Conservation (phyloP, 2,329 filamentous ascomycete species). For the Aspergillus tanneri region DNA sequence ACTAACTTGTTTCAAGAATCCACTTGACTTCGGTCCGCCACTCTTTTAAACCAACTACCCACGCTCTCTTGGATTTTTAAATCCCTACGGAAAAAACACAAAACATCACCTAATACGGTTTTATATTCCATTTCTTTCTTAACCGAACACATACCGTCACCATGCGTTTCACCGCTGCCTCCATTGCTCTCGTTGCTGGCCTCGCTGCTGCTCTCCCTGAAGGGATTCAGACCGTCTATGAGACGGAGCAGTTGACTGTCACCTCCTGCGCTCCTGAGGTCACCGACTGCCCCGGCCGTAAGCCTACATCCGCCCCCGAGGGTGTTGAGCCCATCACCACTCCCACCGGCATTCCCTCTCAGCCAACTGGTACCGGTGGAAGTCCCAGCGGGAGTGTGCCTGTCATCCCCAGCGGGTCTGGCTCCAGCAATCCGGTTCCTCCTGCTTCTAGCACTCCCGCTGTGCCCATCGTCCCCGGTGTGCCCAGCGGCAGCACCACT, state of each 20-base stretch:
- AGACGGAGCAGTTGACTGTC: constrained; percentile 61
- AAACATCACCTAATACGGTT: constrained; percentile 33
- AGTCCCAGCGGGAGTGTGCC: too few species aligned
- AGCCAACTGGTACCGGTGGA: too few species aligned
- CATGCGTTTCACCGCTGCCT: constrained; percentile 46
- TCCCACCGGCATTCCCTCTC: constrained; percentile 1
- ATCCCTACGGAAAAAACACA: constrained; percentile 15
- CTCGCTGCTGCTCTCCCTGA: constrained; percentile 40
- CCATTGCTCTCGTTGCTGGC: constrained; percentile 44
- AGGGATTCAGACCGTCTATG: constrained; percentile 52
- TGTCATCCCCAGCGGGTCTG: too few species aligned
- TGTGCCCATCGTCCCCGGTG: neutral
- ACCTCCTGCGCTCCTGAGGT: constrained; percentile 62
- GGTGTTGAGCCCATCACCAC: constrained; percentile 18
- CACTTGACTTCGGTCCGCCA: constrained; percentile 47
- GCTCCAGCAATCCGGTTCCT: too few species aligned
- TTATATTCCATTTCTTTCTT: constrained; percentile 22
- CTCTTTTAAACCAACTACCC: constrained; percentile 39
- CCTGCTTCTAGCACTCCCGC: neutral
- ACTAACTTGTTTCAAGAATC: constrained; percentile 36
- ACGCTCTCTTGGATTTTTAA: constrained; percentile 36
- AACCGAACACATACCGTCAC: constrained; percentile 30
- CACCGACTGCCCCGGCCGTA: constrained; percentile 55
- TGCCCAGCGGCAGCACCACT: constrained; percentile 14
- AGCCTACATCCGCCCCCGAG: constrained; percentile 25